Percentiles rank a stretch among this genome's conserved stretches.
These are phyloP conservation scores for Naegleria lovaniensis DNA, from an alignment of 208 protist genomes.

Conservation along the genomic window DNA sequence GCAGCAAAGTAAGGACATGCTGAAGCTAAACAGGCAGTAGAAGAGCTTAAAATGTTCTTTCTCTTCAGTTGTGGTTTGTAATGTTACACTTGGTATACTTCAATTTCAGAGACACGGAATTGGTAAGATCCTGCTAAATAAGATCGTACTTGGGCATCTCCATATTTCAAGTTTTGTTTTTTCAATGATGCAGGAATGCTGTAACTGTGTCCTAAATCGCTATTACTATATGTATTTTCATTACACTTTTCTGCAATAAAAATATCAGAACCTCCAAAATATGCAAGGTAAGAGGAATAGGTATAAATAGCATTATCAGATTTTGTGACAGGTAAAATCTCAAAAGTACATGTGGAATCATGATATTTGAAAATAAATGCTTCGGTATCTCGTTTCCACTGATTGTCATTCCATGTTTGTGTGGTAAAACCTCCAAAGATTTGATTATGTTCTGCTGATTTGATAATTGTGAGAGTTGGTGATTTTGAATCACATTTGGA, in stretches of 20 bases:
- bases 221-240: not conserved
- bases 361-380: too few species aligned
- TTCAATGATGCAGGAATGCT: not conserved
- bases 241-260: not conserved
- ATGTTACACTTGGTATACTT: not conserved
- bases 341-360: too few species aligned
- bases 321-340: too few species aligned
- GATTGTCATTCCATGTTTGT: not conserved
- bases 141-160: not conserved
- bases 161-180: too few species aligned
- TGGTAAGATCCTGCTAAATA: not conserved
- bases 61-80: too few species aligned
- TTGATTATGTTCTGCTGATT: not conserved
- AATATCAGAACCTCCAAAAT: not conserved
- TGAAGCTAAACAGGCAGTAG: too few species aligned
- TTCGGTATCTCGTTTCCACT: too few species aligned
- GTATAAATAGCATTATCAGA: not conserved
- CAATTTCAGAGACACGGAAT: not conserved
- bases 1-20: too few species aligned
- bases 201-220: not conserved
- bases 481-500: not conserved
- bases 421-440: conserved; percentile 30
- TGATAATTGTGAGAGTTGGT: conserved; percentile 28
- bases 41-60: too few species aligned
- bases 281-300: not conserved